A percentile compares a stretch with the other conserved stretches of the same genome.
Conservation (phyloP, 2,329 filamentous ascomycete species). For the Blastomyces emzantsi region DNA sequence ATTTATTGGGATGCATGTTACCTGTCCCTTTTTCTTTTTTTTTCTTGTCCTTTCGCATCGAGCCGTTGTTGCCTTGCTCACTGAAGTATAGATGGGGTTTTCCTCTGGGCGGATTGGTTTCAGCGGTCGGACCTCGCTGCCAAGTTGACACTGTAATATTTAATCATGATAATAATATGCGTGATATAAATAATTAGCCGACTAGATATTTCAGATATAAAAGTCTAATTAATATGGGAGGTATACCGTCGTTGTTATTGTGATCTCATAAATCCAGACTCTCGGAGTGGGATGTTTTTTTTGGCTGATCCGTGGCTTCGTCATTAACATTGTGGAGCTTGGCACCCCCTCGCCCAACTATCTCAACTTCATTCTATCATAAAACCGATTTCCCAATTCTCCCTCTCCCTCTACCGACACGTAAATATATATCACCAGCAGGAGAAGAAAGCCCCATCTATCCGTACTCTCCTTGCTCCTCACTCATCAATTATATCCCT, state of each 20-base stretch:
- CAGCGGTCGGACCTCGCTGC: not conserved
- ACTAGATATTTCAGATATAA: not conserved
- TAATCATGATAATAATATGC: not conserved
- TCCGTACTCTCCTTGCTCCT: not conserved
- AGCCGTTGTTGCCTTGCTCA: not conserved
- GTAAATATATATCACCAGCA: not conserved
- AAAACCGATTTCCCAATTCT: not conserved
- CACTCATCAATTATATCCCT: not conserved
- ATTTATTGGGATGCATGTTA: slow-evolving; percentile 6
- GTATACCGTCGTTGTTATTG: not conserved
- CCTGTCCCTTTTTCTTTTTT: not conserved
- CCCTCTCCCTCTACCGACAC: not conserved
- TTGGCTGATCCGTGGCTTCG: not conserved
- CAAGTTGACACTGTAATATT: not conserved
- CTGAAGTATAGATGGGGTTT: not conserved
- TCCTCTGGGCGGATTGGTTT: not conserved
- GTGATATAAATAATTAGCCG: not conserved
- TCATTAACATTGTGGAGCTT: not conserved
- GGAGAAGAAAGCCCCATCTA: not conserved
- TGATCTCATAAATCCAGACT: too few relatives aligned
- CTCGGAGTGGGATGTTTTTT: not conserved
- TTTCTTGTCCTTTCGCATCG: not conserved
- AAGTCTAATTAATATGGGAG: not conserved
- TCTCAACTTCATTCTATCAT: not conserved
- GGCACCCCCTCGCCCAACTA: not conserved